Evolutionary conservation across 2,329 filamentous ascomycete species (phyloP), one percentile per base, ranked within the genome.

Genomic region (Alternaria arborescens): DNA sequence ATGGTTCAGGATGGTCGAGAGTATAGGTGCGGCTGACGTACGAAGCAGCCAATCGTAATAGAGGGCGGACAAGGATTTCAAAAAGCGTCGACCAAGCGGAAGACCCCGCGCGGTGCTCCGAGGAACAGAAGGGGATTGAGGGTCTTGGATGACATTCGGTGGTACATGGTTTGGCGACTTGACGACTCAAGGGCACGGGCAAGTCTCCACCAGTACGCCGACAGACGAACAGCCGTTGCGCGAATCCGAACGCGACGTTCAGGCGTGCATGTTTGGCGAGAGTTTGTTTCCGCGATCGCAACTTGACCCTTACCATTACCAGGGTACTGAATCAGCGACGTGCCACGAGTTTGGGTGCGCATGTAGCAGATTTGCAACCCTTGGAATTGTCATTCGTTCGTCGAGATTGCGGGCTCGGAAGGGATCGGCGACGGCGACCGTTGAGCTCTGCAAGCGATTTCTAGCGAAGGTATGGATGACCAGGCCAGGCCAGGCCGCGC

Each of bases 21-120:
- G 24, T 64, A 70, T 62, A 67, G 61, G 54, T 62, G 68, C 66
- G 67, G 71, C 72, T 76, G 72, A 73, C 65, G 65, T 58, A 56
- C 63, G 63, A 55, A 48, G 41, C 32, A 43, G 57, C 34, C 52
- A 60, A 52, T 41, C 38, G 46, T 22, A 5, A n/a, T 12, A 30
- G n/a, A 22, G 18, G 12, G 14, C 22, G 22, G 22, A 52, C 52
- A 26, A 36, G 30, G 18, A 55, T 30, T 58, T 22, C 24, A 41
- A n/a, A 20, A 30, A 42, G 40, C 26, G 8, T 44, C 18, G 41
- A 36, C 58, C 57, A 62, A 60, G 62, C 54, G 58, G 61, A 65
- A 52, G 30, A 30, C 42, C 40, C 40, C 58, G 55, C 47, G 50
- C 48, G 20, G 30, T 46, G 42, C 38, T 52, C 56, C 56, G 60